Percentiles rank a stretch among this genome's conserved stretches.
These are phyloP conservation scores for Zasmidium angulare DNA, from an alignment of 2,329 filamentous ascomycete genomes.

Conservation along the genomic window DNA sequence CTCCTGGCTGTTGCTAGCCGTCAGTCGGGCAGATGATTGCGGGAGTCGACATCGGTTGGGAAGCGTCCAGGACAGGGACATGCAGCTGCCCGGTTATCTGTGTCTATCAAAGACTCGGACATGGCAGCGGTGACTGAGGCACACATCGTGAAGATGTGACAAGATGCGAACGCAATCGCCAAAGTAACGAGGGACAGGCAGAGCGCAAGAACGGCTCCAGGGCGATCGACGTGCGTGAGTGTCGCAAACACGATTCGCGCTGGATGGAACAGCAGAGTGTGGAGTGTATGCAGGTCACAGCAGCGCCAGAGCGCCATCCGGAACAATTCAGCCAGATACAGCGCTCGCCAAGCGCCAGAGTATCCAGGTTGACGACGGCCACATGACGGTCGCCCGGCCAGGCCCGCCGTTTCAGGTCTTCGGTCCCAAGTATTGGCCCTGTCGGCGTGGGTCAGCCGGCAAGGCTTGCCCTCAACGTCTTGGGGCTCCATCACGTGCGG, in stretches of 20 bases:
- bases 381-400: constrained; percentile 10
- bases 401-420: constrained; percentile 5
- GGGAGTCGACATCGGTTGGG: constrained; percentile 17
- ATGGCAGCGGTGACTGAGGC: constrained; percentile 4
- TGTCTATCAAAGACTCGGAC: constrained; percentile 2
- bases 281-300: constrained; percentile 6
- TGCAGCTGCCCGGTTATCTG: constrained; percentile 15
- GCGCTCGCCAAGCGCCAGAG: background rate
- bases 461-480: constrained; percentile 14
- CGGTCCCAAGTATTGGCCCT: background rate
- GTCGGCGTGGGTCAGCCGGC: constrained; percentile 11
- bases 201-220: constrained; percentile 3
- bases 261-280: background rate
- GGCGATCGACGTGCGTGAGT: constrained; percentile 1
- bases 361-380: background rate
- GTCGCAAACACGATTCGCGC: background rate
- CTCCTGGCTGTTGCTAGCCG: constrained; percentile 8
- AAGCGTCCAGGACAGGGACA: constrained; percentile 10
- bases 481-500: constrained; percentile 9
- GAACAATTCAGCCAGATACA: background rate
- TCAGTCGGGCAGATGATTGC: constrained; percentile 17
- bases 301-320: background rate
- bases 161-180: constrained; percentile 1
- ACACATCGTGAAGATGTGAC: constrained; percentile 1
- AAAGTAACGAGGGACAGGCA: constrained; percentile 4